Base-by-base conservation (phyloP, 2,329 filamentous ascomycete genomes). In the Elsinoe ampelina region DNA sequence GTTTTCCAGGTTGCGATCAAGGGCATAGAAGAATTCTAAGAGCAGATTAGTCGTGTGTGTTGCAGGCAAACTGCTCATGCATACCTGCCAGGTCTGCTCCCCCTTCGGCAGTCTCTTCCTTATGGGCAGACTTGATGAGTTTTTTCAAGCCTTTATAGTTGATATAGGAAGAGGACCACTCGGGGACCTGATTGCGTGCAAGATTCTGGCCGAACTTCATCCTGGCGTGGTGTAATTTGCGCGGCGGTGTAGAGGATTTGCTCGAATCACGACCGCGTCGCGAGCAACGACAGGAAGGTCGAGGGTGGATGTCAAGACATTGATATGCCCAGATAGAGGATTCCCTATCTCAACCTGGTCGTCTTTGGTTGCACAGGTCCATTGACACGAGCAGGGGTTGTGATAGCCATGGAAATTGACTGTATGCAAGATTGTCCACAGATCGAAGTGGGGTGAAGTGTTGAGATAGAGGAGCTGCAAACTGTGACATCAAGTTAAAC, bases 1-100 rank as follows among this genome's bases (percentile, higher is more conserved):
- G 73, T 95, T 87, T 77, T 98, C 93, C 67, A 98, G 85, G 70
- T 97, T 96, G 65, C 93, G 88, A 70, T 98, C 93, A 70, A 98
- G 84, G 62, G 86, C 88, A 72, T 92, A 95, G 77, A 96, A 95
- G 79, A 98, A 95, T 72, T 91, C 93, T 96, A 76, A 65, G 59
- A 52, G 54, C 59, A 47, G n/a, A 32, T 57, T 43, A 58, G 62
- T 67, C 60, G 57, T 56, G 58, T n/a, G n/a, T n/a, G n/a, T n/a
- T n/a, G n/a, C n/a, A n/a, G n/a, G n/a, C n/a, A n/a, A n/a, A n/a
- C n/a, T 30, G 41, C 22, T 50, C 45, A 43, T 30, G 26, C 26
- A 50, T 80, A 95, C 92, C 90, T 77, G 92, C 90, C 73, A 95
- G 79, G 80, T 98, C 93, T 59, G 88, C 85, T 66, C 86, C 81